Evolutionary conservation across 805 yeast species (phyloP), one percentile per base, ranked within the genome.

Genomic region (Candida tammaniensis): DNA sequence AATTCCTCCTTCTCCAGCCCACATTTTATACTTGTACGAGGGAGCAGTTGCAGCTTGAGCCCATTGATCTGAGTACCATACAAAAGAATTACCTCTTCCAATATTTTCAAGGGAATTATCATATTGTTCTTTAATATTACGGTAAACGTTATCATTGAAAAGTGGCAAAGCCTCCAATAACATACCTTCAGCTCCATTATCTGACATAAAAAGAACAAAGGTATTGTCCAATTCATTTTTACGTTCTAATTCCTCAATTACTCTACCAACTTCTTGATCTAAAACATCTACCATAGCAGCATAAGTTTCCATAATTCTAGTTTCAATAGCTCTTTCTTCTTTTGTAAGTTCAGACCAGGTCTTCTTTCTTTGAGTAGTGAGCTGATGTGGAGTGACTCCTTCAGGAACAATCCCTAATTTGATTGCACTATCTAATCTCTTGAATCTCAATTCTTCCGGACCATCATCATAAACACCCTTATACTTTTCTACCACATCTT

Each of bases 111-210:
- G 52, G 1, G 55, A 35, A 46, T 74, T 75, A 47, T 74, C 49
- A 50, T 59, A 74, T 4, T 20, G 15, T 24, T 24, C 7, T 7
- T 17, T 18, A 6, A 28, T 7, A 7, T 17, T 28, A 8, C 9
- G 8, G 13, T 28, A 8, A 8, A 17, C 14, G 8, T 23, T 19
- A 30, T 28, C 73, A 50, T 9, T 24, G 3, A 22, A 24, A 16
- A 31, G 13, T 2, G 83, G 80, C 45, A 73, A 54, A 3, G 79
- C 81, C 43, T 76, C 80, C 54, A 74, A 58, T 31, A 74, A 54
- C 66, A 74, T 69, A 11, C 82, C 80, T 48, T 78, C 82, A 4
- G 82, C 82, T 16, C 82, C 83, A 49, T 78, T 78, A 51, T 78
- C 82, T 3, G 81, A 74, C 70, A 76, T 72, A 56, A 78, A 78